Base-by-base conservation (phyloP, 2,329 filamentous ascomycete genomes). In the Rhynchosporium agropyri region DNA sequence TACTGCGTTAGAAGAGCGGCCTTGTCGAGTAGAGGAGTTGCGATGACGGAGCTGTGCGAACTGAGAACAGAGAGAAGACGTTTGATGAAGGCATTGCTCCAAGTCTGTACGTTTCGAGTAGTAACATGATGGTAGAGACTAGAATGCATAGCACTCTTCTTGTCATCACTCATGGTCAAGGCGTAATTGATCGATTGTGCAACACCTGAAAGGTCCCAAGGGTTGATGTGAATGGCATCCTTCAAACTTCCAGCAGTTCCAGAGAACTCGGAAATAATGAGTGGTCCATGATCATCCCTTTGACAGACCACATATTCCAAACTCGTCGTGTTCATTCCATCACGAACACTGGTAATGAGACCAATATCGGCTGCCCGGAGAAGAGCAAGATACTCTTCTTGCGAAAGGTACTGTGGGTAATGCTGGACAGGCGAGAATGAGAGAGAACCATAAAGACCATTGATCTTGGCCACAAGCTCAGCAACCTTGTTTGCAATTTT, bases 241-340 rank as follows among this genome's bases (percentile, higher is more conserved):
- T 85, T 85, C 43, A 98, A 83, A 61, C 89, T 95, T 60, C 91
- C 91, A 38, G 94, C 92, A 0, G 94, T 97, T 63, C 94, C 94
- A 66, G 93, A 97, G 76, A 98, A 98, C 76, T 98, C 94, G 13
- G 95, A 98, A 29, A 98, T 84, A 68, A 98, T 97, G 53, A 98
- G 80, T 1, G 93, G 94, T 0, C 93, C 91, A 69, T 93, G 87
- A 62, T 88, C 88, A 67, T 95, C 89, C 72, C 91, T 90, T 77
- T 98, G 94, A 76, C 92, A 96, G 63, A 97, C 84, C 62, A 98
- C 88, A 74, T 97, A 98, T 77, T 98, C 95, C 70, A 98, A 81
- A 74, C 92, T 96, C 26, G 93, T 97, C 0, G 94, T 97, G 79
- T 97, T 98, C 93, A 98, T 97, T 63, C 94, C 94, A 75, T 98